Conservation (phyloP, 306 rosid genomes). For the Myrica gale region DNA sequence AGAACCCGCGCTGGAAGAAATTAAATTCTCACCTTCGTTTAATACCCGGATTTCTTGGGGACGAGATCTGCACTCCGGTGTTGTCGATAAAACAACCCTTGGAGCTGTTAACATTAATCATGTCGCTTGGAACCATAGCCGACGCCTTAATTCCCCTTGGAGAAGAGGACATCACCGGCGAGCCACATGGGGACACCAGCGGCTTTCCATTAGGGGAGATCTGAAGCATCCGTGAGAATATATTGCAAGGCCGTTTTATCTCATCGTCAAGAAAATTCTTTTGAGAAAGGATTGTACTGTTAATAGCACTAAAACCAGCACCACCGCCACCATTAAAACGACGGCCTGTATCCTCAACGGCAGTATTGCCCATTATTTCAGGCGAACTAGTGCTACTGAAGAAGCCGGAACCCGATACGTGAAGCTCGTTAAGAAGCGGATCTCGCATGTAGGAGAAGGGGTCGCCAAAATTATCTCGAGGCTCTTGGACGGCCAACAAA, state of each 20-base stretch:
- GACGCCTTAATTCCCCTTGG: slow-evolving; percentile 42
- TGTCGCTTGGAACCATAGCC: slow-evolving; percentile 40
- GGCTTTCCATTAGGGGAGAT: slow-evolving; percentile 66
- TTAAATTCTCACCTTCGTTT: slow-evolving; percentile 60
- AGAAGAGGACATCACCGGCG: slow-evolving; percentile 28
- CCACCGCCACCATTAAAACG: neutral
- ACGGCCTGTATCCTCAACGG: slow-evolving; percentile 10
- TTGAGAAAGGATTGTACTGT: slow-evolving; percentile 11
- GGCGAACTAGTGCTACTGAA: slow-evolving; percentile 33
- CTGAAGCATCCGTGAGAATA: slow-evolving; percentile 83
- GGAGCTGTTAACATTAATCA: slow-evolving; percentile 43
- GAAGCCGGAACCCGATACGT: slow-evolving; percentile 17
- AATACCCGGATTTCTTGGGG: slow-evolving; percentile 75
- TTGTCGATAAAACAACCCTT: slow-evolving; percentile 46
- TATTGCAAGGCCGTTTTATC: slow-evolving; percentile 40
- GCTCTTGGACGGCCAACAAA: slow-evolving; percentile 32
- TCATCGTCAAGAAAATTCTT: slow-evolving; percentile 25
- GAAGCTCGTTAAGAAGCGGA: slow-evolving; percentile 62
- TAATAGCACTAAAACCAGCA: neutral
- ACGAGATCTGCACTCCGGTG: slow-evolving; percentile 75
- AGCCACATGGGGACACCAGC: slow-evolving; percentile 32
- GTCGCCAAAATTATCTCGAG: slow-evolving; percentile 52
- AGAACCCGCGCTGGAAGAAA: neutral
- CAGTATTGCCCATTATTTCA: slow-evolving; percentile 7
- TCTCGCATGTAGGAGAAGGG: slow-evolving; percentile 69